Conservation (phyloP, 345 rosid genomes). For the Aquilaria sinensis region DNA sequence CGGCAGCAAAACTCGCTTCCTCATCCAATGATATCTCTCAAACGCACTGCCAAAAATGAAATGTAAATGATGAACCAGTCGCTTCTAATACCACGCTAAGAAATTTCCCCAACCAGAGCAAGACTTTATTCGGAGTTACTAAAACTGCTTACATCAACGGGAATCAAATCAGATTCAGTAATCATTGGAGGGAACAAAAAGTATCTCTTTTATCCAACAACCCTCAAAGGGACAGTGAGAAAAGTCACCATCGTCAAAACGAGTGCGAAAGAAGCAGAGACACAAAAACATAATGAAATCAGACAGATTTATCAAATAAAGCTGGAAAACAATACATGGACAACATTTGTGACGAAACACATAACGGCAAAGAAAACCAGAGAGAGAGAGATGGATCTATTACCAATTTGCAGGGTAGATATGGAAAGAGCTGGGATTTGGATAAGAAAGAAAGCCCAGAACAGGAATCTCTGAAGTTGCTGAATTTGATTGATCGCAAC, state of each 20-base stretch:
- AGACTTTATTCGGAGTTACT: background rate
- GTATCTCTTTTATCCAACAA: background rate
- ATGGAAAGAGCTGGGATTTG: background rate
- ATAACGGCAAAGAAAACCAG: background rate
- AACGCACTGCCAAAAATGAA: constrained; percentile 20
- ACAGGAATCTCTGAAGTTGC: background rate
- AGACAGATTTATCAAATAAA: background rate
- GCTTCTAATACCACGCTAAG: constrained; percentile 7
- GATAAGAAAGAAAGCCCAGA: too few species aligned
- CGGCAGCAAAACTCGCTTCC: constrained; percentile 29
- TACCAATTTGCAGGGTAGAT: constrained; percentile 11
- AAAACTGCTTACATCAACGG: constrained; percentile 8
- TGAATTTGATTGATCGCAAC: constrained; percentile 3
- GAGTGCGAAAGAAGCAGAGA: background rate
- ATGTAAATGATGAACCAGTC: constrained; percentile 1
- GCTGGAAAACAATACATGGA: background rate
- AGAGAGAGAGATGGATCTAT: constrained; percentile 9
- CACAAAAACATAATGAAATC: background rate
- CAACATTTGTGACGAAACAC: background rate
- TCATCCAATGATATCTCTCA: constrained; percentile 35
- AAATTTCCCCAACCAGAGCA: background rate
- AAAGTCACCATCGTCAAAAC: constrained; percentile 9
- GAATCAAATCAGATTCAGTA: constrained; percentile 6
- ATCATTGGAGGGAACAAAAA: background rate
- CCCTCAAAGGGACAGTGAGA: background rate